phyloP scores from a whole-genome alignment of 257 asterid species.

The Prunella vulgaris region DNA sequence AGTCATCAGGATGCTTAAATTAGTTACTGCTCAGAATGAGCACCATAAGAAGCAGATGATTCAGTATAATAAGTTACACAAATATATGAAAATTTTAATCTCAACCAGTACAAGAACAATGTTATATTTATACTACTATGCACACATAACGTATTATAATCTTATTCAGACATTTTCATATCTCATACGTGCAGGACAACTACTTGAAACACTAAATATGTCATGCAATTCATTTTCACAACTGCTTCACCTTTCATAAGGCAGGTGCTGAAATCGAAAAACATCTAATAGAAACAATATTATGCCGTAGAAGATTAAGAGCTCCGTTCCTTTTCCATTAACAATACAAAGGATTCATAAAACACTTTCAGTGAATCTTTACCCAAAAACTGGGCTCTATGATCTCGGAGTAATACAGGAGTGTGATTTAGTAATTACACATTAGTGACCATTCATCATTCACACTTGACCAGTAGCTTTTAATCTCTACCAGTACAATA shows the following conservation, averaged over 20 bases:
- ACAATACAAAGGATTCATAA: not conserved
- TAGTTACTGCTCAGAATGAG: not conserved
- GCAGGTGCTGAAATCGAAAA: not conserved
- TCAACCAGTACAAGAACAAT: not conserved
- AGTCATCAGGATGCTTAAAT: not conserved
- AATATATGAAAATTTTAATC: not conserved
- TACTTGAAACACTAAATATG: not conserved
- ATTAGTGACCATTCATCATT: not conserved
- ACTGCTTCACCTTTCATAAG: not conserved
- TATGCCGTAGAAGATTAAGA: no score
- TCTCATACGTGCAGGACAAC: not conserved
- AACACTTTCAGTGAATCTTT: no score
- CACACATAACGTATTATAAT: not conserved
- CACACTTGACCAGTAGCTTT: not conserved
- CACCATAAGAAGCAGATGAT: constrained; percentile 1
- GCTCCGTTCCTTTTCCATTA: not conserved
- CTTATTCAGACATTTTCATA: not conserved
- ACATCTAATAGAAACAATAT: no score
- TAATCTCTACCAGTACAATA: no score
- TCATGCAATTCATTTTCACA: not conserved
- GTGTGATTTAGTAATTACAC: not conserved
- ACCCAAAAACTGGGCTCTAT: not conserved
- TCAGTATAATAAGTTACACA: not conserved
- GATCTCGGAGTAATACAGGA: not conserved
- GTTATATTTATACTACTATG: not conserved